Percentiles rank a stretch among this genome's conserved stretches.
These are phyloP conservation scores for Purpureocillium lavendulum DNA, from an alignment of 2,329 filamentous ascomycete genomes.

Conservation along the genomic window DNA sequence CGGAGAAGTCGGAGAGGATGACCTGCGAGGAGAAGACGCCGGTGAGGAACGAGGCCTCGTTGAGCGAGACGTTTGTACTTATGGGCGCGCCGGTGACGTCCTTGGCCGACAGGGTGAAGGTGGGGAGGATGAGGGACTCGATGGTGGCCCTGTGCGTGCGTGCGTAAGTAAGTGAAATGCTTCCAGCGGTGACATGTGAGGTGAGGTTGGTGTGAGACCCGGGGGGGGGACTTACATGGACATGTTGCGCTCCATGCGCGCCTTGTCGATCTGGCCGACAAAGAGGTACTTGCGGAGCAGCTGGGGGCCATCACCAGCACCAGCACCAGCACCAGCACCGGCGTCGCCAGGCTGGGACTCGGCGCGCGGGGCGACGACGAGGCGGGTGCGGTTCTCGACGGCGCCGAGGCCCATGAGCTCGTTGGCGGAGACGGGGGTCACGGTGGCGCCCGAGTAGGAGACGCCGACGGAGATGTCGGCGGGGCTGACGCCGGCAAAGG, in stretches of 20 bases:
- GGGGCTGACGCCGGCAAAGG: conserved; percentile 42
- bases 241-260: conserved; percentile 45
- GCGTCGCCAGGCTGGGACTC: no score
- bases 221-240: conserved; percentile 44
- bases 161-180: no score
- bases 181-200: background rate
- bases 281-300: conserved; percentile 59
- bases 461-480: conserved; percentile 47
- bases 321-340: no score
- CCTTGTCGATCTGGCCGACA: conserved; percentile 57
- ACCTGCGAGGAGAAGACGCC: conserved; percentile 58
- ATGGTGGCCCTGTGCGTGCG: conserved; percentile 39
- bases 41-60: conserved; percentile 63
- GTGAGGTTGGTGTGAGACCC: background rate
- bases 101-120: conserved; percentile 56
- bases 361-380: conserved; percentile 3
- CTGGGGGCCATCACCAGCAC: conserved; percentile 16
- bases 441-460: conserved; percentile 42
- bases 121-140: conserved; percentile 57
- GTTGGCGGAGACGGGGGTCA: conserved; percentile 17
- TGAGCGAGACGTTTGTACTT: conserved; percentile 57
- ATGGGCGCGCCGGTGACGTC: conserved; percentile 42
- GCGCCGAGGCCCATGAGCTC: conserved; percentile 16
- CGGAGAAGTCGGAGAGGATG: conserved; percentile 39
- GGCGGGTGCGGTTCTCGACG: conserved; percentile 8